Base-by-base conservation (phyloP, 2,329 filamentous ascomycete species). In the Clonostachys chloroleuca region DNA sequence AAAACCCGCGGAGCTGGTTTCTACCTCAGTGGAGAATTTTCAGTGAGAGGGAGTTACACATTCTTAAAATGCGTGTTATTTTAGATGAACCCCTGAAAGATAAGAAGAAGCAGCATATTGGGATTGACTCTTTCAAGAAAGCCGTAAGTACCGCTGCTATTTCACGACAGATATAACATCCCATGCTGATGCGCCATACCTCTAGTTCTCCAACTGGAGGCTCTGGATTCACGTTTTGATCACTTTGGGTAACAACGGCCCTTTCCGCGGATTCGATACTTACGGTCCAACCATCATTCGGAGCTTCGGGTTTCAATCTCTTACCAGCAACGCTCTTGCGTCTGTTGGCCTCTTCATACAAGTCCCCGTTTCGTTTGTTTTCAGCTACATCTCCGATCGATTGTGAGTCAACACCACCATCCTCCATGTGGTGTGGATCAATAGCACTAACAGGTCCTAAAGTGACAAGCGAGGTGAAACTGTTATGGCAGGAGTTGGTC, bases 271-370 rank as follows among this genome's bases (percentile, higher is more conserved):
- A 2, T 70, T 77, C 40, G 68, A 75, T 46, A 75, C 77, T 5
- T 80, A 82, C 50, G 70, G 74, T 0, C 78, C 78, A 0, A 72
- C 72, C 8, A 73, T 83, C 43, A 74, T 82, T 48, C 69, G 63
- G 43, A 69, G 67, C 12, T 74, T 81, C 43, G 79, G 78, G 1
- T 82, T 78, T 51, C 60, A 57, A 5, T 56, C 60, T 0, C 67
- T 81, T 4, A 62, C 58, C 1, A 70, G 70, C 43, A 82, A 83
- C 48, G 78, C 78, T 0, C 60, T 81, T 52, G 72, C 77, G 0
- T 74, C 77, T 0, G 76, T 83, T 9, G 76, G 77, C 58, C 68
- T 75, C 8, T 77, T 74, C 53, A 57, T 75, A 1, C 70, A 78
- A 60, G 70, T 80, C 5, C 77, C 77, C 0, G 66, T 75, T 1